Percentiles rank a stretch among this genome's conserved stretches.
Evolutionary conservation across 495 filamentous ascomycete species (phyloP).

Genomic region (Penicillium lagena): DNA sequence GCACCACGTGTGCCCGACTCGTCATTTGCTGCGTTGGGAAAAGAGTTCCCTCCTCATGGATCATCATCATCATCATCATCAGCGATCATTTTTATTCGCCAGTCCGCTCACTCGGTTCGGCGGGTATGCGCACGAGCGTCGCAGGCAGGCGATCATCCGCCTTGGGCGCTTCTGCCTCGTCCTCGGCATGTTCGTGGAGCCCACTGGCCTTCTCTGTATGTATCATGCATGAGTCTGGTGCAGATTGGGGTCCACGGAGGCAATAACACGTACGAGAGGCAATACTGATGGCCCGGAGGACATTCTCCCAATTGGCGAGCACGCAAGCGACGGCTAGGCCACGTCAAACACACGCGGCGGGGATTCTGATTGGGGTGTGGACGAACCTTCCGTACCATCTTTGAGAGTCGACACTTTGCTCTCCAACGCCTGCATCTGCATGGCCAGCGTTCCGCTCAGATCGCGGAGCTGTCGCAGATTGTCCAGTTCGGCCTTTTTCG

Average conservation of each 20-base stretch:
- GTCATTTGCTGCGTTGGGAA: too few relatives aligned
- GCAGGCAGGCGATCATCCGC: slow-evolving; percentile 21
- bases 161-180: slow-evolving; percentile 5
- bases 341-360: too few relatives aligned
- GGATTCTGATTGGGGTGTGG: too few relatives aligned
- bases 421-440: slow-evolving; percentile 87
- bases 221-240: too few relatives aligned
- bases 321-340: slow-evolving; percentile 79
- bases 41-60: too few relatives aligned
- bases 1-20: too few relatives aligned
- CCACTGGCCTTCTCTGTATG: slow-evolving; percentile 16
- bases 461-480: slow-evolving; percentile 82
- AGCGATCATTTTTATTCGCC: slow-evolving; percentile 6
- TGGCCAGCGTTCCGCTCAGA: slow-evolving; percentile 77
- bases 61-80: too few relatives aligned
- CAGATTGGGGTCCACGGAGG: too few relatives aligned
- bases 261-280: slow-evolving; percentile 60
- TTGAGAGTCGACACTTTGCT: slow-evolving; percentile 81
- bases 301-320: slow-evolving; percentile 92
- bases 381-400: slow-evolving; percentile 82
- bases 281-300: slow-evolving; percentile 89
- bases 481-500: slow-evolving; percentile 90
- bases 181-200: slow-evolving; percentile 7
- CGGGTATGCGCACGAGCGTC: slow-evolving; percentile 37
- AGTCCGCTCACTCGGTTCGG: slow-evolving; percentile 15